phyloP scores from a whole-genome alignment of 805 yeast genomes.

The Wickerhamiella azyma region DNA sequence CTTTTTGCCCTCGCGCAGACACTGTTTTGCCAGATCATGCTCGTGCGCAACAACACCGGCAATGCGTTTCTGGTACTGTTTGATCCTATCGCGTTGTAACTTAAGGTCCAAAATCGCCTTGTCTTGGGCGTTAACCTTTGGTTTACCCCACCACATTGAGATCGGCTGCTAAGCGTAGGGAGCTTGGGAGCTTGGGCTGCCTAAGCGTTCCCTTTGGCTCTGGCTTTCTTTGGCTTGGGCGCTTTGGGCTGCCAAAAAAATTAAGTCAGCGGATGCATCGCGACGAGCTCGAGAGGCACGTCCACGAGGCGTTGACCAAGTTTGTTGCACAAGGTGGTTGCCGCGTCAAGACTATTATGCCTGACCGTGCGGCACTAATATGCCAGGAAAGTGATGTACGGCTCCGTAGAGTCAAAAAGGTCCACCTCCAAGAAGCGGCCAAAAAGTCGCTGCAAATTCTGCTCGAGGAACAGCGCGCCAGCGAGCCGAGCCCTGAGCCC shows the following conservation, averaged over 20 bases:
- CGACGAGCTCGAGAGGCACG: slow-evolving; percentile 15
- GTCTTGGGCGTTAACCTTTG: slow-evolving; percentile 68
- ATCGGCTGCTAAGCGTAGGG: too few species aligned
- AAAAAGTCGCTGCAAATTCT: slow-evolving; percentile 43
- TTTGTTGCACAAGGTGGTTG: slow-evolving; percentile 28
- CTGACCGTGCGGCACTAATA: slow-evolving; percentile 17
- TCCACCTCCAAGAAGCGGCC: slow-evolving; percentile 46
- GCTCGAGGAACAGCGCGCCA: slow-evolving; percentile 37
- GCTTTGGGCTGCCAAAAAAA: neutral
- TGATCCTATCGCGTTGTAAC: slow-evolving; percentile 72
- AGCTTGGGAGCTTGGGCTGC: too few species aligned
- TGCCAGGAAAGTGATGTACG: slow-evolving; percentile 54
- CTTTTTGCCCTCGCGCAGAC: slow-evolving; percentile 39
- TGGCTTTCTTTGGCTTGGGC: slow-evolving; percentile 16
- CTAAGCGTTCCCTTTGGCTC: too few species aligned
- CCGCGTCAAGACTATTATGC: slow-evolving; percentile 18
- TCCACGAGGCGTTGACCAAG: slow-evolving; percentile 20
- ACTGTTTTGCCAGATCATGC: slow-evolving; percentile 41
- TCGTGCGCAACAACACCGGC: slow-evolving; percentile 47
- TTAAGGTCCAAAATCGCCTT: slow-evolving; percentile 76
- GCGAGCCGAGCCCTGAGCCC: neutral
- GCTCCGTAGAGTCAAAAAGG: slow-evolving; percentile 55
- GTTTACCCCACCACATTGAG: slow-evolving; percentile 16
- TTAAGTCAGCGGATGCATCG: neutral
- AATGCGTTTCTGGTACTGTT: slow-evolving; percentile 54